Conservation (phyloP, 2,329 filamentous ascomycete species). For the Claviceps sp. region DNA sequence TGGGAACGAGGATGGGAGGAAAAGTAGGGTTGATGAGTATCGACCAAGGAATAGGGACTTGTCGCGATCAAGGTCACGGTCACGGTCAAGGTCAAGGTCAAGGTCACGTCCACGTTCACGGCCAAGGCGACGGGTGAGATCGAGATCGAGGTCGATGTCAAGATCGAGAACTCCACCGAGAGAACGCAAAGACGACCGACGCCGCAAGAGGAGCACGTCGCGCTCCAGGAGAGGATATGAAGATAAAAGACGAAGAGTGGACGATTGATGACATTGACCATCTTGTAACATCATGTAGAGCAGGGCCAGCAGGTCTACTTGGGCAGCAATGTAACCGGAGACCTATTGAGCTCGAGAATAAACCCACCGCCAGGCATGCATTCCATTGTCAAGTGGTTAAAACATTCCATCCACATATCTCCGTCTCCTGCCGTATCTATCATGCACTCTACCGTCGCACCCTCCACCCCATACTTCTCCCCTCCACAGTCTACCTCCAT, state of each 20-base stretch:
- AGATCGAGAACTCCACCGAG: conserved; percentile 32
- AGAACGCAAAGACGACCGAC: conserved; percentile 28
- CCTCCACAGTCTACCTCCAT: background rate
- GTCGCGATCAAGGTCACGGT: background rate
- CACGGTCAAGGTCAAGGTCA: conserved; percentile 10
- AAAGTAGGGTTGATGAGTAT: background rate
- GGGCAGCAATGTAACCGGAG: background rate
- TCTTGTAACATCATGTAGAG: background rate
- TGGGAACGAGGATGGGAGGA: conserved; percentile 10
- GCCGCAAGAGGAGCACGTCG: conserved; percentile 45
- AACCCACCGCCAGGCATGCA: too few species aligned
- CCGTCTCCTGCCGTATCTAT: too few species aligned
- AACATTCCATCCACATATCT: too few species aligned
- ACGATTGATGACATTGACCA: conserved; percentile 17
- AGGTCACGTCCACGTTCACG: conserved; percentile 9
- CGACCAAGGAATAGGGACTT: background rate
- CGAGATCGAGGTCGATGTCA: conserved; percentile 15
- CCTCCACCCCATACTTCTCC: background rate
- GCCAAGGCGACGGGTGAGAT: conserved; percentile 4
- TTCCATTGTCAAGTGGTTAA: too few species aligned
- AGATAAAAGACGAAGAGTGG: conserved; percentile 48
- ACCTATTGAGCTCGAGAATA: too few species aligned
- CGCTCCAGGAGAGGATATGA: conserved; percentile 40
- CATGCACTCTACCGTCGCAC: too few species aligned
- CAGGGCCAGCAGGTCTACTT: background rate